Base-by-base conservation (phyloP, 345 rosid genomes). In the Nephelium lappaceum region DNA sequence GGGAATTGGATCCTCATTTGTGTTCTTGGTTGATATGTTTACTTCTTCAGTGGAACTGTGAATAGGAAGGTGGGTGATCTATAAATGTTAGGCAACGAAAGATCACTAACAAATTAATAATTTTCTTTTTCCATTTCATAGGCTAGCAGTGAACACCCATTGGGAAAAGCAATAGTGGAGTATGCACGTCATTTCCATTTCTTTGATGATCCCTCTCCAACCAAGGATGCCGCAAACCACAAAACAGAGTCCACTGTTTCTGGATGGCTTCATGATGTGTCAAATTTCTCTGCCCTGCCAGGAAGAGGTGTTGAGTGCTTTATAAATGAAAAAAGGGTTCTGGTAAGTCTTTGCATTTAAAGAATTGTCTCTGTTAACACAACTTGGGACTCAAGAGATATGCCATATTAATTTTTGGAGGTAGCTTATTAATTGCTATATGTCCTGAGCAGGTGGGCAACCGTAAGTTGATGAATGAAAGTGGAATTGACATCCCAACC, bases 101-200 rank as follows among this genome's bases (percentile, higher is more conserved):
- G 76, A 6, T 27, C 55, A 24, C 53, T 12, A 38, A 70, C 47
- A 0, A 39, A 36, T 47, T 51, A 49, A 45, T 42, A 58, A 66
- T 31, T 65, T 67, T 8, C 27, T 61, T 79, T 45, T 73, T 38
- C 49, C 69, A 64, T 83, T 81, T 43, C 39, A 69, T 84, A 97
- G 99, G 97, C 93, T 81, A 93, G 95, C 91, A 97, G 99, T 83
- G 99, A 97, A 77, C 99, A 97, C 83, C 99, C 99, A 38, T 80
- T 94, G 81, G 98, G 88, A 60, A 97, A 87, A 86, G 98, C 98
- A 85, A 85, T 94, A 55, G 87, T 94, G 84, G 98, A 87, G 23
- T 87, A 94, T 79, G 97, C 98, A 39, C 89, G 91, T 5, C 99
- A 97, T 83, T 97, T 92, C 82, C 99, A 92, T 83, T 94, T 92